phyloP scores from a whole-genome alignment of 2,329 filamentous ascomycete genomes.

The Paecilomyces niveus region DNA sequence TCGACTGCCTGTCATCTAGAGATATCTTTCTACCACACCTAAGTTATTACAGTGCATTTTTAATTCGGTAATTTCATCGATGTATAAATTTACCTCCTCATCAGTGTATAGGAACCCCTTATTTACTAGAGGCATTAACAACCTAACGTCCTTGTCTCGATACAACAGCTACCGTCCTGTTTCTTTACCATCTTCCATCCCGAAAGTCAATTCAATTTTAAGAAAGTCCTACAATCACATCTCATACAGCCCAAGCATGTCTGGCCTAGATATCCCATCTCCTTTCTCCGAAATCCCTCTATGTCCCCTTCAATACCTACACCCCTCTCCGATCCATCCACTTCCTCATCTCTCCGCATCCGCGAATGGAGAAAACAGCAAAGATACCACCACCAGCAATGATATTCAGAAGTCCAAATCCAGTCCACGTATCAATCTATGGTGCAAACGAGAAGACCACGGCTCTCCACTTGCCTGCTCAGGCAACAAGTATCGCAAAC shows the following conservation, averaged over 20 bases:
- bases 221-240: not conserved
- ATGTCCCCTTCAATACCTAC: constrained; percentile 20
- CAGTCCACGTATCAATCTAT: constrained; percentile 15
- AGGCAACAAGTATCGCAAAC: constrained; percentile 33
- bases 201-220: not conserved
- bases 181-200: not conserved
- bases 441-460: constrained; percentile 29
- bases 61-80: not conserved
- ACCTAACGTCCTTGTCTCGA: not conserved
- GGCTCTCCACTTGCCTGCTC: constrained; percentile 24
- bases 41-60: not conserved
- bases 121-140: not conserved
- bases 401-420: not conserved
- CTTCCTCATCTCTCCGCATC: constrained; percentile 13
- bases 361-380: constrained; percentile 4
- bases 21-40: not conserved
- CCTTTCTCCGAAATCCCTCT: constrained; percentile 20
- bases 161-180: not conserved
- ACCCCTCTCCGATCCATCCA: constrained; percentile 25
- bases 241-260: not conserved
- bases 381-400: not conserved
- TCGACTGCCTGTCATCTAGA: not conserved
- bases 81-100: not conserved
- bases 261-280: constrained; percentile 11
- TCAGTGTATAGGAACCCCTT: not conserved